Evolutionary conservation across 352 stramenopile species (phyloP), one percentile per base, ranked within the genome.

Genomic region (Thalassiosira oceanica): DNA sequence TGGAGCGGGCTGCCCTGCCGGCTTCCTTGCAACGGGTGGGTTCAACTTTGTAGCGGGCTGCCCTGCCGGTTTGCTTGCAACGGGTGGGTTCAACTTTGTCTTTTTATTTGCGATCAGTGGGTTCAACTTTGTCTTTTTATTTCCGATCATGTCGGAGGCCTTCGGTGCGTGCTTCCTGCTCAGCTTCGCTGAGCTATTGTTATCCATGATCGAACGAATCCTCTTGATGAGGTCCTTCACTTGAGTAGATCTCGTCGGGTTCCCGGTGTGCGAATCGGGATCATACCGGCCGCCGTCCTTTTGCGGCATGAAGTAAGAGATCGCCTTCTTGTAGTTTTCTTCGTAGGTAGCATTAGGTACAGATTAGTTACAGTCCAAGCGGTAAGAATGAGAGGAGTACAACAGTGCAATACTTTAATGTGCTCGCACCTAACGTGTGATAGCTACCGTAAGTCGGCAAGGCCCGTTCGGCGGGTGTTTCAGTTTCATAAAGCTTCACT

Each of bases 221-320:
- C 45, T 68, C 13, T 71, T 71, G 21, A 71, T 65, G 31, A 64
- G 45, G 24, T 56, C 56, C 24, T 65, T 71, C 13, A 71, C 29
- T 41, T 58, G 44, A 11, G 56, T 33, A 15, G 61, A 55, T 39
- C 61, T 28, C 16, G 61, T 71, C 2, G 61, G 61, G 35, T 71
- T 71, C 15, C 61, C 61, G 13, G 11, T 23, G n/a, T 64, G 52
- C 3, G 39, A 42, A 1, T 26, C 13, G 8, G 52, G 39, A 11
- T 71, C 53, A 49, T 52, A 71, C n/a, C n/a, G n/a, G 10, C 11
- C 53, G 21, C 15, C 10, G 3, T 33, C 24, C 46, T 62, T 62
- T 21, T 57, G 53, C 5, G 53, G 53, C 53, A 62, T 62, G 21
- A 55, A 62, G 53, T 62, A 62, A 10, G 21, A 44, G 29, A 62